phyloP scores from a whole-genome alignment of 306 rosid species.

The Astragalus glycyphyllos region DNA sequence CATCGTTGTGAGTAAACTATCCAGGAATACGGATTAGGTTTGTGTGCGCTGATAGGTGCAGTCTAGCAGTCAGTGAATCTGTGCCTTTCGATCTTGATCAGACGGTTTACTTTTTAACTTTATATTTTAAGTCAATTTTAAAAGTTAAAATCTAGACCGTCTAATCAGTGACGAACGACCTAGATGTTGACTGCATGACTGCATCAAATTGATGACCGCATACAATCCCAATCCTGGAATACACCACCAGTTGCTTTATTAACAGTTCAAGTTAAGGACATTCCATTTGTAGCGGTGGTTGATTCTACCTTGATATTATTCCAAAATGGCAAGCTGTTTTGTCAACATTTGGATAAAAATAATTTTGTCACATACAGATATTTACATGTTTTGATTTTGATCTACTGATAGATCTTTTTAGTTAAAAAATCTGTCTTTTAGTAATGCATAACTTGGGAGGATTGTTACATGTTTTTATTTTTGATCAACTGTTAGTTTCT shows the following conservation, averaged over 20 bases:
- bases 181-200: no score
- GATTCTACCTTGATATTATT: not conserved
- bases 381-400: not conserved
- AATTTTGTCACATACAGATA: not conserved
- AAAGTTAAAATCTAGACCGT: no score
- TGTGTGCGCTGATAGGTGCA: no score
- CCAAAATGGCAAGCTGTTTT: slow-evolving; percentile 29
- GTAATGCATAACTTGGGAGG: not conserved
- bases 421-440: not conserved
- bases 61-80: no score
- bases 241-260: not conserved
- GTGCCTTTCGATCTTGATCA: no score
- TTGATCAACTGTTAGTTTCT: not conserved
- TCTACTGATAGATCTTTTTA: not conserved
- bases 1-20: not conserved
- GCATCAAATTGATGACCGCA: no score
- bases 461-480: not conserved
- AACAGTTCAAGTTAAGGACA: not conserved
- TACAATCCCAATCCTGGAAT: not conserved
- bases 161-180: no score
- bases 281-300: slow-evolving; percentile 21
- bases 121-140: no score
- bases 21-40: no score
- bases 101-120: no score
- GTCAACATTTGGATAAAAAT: slow-evolving; percentile 27